Percentiles rank a stretch among this genome's conserved stretches.
Conservation (phyloP, 345 rosid species). For the Corchorus olitorius region DNA sequence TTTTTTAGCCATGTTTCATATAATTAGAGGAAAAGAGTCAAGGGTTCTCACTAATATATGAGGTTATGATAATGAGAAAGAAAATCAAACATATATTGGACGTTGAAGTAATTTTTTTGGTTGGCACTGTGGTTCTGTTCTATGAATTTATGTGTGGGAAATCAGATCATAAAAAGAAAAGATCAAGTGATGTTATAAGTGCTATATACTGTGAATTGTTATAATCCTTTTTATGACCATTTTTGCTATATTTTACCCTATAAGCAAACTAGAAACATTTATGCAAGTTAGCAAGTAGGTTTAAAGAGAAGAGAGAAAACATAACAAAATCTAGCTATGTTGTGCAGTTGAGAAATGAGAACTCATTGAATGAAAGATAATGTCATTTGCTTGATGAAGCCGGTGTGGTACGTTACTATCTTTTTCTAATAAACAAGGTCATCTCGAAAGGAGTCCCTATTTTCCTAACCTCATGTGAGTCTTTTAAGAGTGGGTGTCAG, state of each 20-base stretch:
- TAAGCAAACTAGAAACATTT: constrained; percentile 9
- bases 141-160: too few species aligned
- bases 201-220: too few species aligned
- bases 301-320: not conserved
- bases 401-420: constrained; percentile 26
- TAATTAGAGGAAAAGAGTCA: too few species aligned
- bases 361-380: constrained; percentile 37
- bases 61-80: too few species aligned
- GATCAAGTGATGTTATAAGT: too few species aligned
- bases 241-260: not conserved
- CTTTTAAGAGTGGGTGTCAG: constrained; percentile 38
- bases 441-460: constrained; percentile 29
- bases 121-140: too few species aligned
- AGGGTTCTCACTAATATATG: too few species aligned
- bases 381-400: constrained; percentile 7
- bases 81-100: too few species aligned
- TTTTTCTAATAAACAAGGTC: too few species aligned
- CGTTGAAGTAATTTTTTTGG: too few species aligned
- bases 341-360: constrained; percentile 42
- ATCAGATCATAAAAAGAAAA: too few species aligned
- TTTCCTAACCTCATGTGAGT: constrained; percentile 43
- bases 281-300: constrained; percentile 33
- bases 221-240: not conserved
- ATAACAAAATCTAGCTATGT: constrained; percentile 26
- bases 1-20: too few species aligned